A percentile compares a stretch with the other conserved stretches of the same genome.
These are phyloP conservation scores for Gracilaria vermiculophylla DNA, from an alignment of 23 red algal species.

Conservation along the genomic window DNA sequence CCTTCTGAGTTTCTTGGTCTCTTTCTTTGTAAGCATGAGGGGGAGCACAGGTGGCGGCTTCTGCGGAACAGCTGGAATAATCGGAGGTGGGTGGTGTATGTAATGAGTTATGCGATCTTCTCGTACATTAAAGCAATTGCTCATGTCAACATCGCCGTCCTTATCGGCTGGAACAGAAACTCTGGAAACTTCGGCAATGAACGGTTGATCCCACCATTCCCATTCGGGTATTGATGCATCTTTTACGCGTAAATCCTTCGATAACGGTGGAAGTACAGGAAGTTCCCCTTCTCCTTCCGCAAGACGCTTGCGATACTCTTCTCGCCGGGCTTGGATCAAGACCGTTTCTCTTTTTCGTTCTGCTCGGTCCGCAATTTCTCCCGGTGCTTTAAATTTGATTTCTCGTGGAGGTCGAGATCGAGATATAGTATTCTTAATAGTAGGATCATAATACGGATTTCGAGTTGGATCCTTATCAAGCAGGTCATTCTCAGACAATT, in stretches of 20 bases:
- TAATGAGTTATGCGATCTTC: conserved; percentile 68
- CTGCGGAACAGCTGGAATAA: conserved; percentile 4
- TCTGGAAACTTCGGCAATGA: conserved; percentile 13
- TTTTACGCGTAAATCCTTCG: conserved; percentile 40
- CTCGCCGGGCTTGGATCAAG: conserved; percentile 16
- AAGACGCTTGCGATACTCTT: conserved; percentile 34
- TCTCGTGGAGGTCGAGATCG: conserved; percentile 21
- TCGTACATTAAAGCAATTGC: background rate
- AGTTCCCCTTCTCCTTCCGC: conserved; percentile 42
- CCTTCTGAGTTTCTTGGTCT: conserved; percentile 69
- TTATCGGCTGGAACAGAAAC: background rate
- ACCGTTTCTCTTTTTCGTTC: conserved; percentile 64
- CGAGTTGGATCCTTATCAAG: conserved; percentile 54
- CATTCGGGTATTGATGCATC: conserved; percentile 42
- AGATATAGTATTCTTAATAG: conserved; percentile 24
- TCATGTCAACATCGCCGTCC: background rate
- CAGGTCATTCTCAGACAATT: conserved; percentile 55
- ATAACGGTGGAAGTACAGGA: conserved; percentile 47
- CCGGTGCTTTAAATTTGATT: conserved; percentile 53
- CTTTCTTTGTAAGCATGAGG: conserved; percentile 84
- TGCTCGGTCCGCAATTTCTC: conserved; percentile 57
- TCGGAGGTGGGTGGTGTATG: conserved; percentile 62
- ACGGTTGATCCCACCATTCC: conserved; percentile 90
- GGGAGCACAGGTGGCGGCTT: conserved; percentile 52
- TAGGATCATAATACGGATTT: conserved; percentile 73